Percentiles rank a stretch among this genome's conserved stretches.
Conservation (phyloP, 805 yeast genomes). For the Maudiozyma saulgeensis region DNA sequence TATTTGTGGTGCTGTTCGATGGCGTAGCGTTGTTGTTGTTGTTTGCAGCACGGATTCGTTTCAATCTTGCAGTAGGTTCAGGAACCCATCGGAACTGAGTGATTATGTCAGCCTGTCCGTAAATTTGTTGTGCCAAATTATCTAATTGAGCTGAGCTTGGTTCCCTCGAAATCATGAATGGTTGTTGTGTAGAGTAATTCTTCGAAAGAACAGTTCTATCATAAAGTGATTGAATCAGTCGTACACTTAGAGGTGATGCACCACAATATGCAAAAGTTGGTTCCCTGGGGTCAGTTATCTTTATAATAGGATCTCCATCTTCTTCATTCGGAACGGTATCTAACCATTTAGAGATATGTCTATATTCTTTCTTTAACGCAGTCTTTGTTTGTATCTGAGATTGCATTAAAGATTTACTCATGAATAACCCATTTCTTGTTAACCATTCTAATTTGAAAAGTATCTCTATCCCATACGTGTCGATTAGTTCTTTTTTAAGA, state of each 20-base stretch:
- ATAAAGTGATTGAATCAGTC: conserved; percentile 63
- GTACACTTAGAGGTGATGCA: conserved; percentile 62
- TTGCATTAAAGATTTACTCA: conserved; percentile 8
- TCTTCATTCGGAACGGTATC: conserved; percentile 21
- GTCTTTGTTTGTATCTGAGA: not conserved
- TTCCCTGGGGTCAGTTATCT: conserved; percentile 12
- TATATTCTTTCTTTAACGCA: conserved; percentile 17
- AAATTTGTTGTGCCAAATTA: conserved; percentile 19
- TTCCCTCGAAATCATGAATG: conserved; percentile 23
- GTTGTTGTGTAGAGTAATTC: conserved; percentile 24
- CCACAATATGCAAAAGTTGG: conserved; percentile 65
- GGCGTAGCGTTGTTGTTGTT: not conserved
- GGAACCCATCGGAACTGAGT: conserved; percentile 20
- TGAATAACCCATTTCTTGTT: conserved; percentile 14
- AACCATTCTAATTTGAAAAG: conserved; percentile 20
- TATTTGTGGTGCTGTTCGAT: not conserved
- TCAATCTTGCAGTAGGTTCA: conserved; percentile 4
- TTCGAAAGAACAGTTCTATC: conserved; percentile 43
- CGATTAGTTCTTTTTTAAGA: conserved; percentile 47
- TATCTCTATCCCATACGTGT: conserved; percentile 50
- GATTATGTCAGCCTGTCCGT: conserved; percentile 13
- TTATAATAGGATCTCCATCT: not conserved
- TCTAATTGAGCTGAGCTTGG: conserved; percentile 18
- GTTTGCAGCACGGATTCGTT: not conserved
- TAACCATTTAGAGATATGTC: conserved; percentile 17